Percentiles rank a stretch among this genome's conserved stretches.
These are phyloP conservation scores for Primulina eburnea DNA, from an alignment of 257 asterid species.

Conservation along the genomic window DNA sequence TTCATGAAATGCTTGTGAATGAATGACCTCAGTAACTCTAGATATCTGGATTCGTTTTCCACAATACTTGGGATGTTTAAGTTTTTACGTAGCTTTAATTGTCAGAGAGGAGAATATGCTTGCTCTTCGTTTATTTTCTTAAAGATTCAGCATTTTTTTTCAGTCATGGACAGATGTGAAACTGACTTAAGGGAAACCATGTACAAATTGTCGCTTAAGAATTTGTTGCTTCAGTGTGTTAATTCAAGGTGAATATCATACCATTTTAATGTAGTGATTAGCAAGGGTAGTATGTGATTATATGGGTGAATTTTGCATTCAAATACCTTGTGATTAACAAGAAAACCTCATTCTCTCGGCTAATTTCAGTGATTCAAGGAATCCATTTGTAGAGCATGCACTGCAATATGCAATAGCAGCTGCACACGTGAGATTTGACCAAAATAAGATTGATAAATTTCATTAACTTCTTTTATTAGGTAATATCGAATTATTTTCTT, in stretches of 20 bases:
- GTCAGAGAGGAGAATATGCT: not conserved
- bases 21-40: slow-evolving; percentile 6
- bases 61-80: too few relatives aligned
- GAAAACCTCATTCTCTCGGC: slow-evolving; percentile 21
- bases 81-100: not conserved
- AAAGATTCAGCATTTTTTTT: slow-evolving; percentile 18
- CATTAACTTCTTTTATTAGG: slow-evolving; percentile 77
- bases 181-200: slow-evolving; percentile 78
- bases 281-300: not conserved
- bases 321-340: slow-evolving; percentile 4
- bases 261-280: not conserved
- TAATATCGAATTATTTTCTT: slow-evolving; percentile 35
- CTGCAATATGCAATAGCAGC: slow-evolving; percentile 85
- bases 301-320: slow-evolving; percentile 16
- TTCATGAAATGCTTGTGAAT: slow-evolving; percentile 13
- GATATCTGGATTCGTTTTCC: too few relatives aligned
- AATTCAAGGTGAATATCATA: slow-evolving; percentile 52
- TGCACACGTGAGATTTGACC: slow-evolving; percentile 60
- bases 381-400: slow-evolving; percentile 90
- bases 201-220: slow-evolving; percentile 71
- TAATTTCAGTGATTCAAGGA: slow-evolving; percentile 73
- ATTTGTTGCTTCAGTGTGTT: slow-evolving; percentile 53
- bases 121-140: slow-evolving; percentile 2
- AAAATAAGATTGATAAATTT: slow-evolving; percentile 55
- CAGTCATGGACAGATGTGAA: slow-evolving; percentile 90